Percentiles rank a stretch among this genome's conserved stretches.
These are phyloP conservation scores for Suhomyces wounanorum DNA, from an alignment of 1,139 yeast genomes.

Conservation along the genomic window DNA sequence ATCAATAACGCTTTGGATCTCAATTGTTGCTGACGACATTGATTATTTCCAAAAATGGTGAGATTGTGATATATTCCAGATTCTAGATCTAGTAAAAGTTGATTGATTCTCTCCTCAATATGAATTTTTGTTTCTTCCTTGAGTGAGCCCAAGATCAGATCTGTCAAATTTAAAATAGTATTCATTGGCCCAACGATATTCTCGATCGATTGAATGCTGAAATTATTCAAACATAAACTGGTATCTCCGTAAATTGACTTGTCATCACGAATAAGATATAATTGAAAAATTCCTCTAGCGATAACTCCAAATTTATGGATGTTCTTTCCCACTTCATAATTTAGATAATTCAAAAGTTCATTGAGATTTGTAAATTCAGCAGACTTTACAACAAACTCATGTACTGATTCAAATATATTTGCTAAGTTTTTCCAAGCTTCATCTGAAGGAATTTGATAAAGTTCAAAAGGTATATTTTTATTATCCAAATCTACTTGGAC, in stretches of 20 bases:
- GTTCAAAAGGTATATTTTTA: constrained; percentile 55
- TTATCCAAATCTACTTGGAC: constrained; percentile 59
- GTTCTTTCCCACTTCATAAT: constrained; percentile 31
- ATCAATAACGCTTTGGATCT: constrained; percentile 55
- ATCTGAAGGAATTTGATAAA: constrained; percentile 28
- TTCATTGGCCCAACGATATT: constrained; percentile 30
- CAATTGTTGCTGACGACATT: constrained; percentile 79
- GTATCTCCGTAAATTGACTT: constrained; percentile 45
- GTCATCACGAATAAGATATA: constrained; percentile 63
- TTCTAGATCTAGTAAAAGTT: constrained; percentile 39
- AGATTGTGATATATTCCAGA: constrained; percentile 56
- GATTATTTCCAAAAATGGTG: constrained; percentile 65
- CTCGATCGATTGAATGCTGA: constrained; percentile 27
- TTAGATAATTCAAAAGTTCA: constrained; percentile 41
- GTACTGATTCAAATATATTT: constrained; percentile 37
- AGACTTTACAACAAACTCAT: constrained; percentile 25
- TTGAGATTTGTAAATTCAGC: constrained; percentile 26
- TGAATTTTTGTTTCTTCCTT: constrained; percentile 10
- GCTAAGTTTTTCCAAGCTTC: constrained; percentile 35
- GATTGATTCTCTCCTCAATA: constrained; percentile 14
- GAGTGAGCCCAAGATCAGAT: constrained; percentile 7
- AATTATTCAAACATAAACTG: constrained; percentile 19
- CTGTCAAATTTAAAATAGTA: constrained; percentile 10
- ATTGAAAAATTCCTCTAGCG: constrained; percentile 62
- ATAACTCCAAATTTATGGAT: constrained; percentile 47